A percentile compares a stretch with the other conserved stretches of the same genome.
Evolutionary conservation across 139 green algal species (phyloP).

Genomic region (Chlamydomonas applanata): DNA sequence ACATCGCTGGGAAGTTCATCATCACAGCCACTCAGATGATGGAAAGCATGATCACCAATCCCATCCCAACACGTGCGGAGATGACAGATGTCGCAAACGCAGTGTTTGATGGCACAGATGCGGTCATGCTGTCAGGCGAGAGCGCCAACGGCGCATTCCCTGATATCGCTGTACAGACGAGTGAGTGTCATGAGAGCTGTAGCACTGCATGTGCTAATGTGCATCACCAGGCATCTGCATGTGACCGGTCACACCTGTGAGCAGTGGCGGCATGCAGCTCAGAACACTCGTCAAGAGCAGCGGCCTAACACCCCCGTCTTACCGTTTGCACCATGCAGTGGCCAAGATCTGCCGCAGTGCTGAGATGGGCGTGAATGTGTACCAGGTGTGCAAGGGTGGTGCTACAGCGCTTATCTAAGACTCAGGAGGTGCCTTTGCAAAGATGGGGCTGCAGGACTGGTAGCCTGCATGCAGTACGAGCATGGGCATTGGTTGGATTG

Average conservation of each 20-base stretch:
- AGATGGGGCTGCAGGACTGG: no score
- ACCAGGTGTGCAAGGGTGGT: conserved; percentile 29
- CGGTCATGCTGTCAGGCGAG: conserved; percentile 62
- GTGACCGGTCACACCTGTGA: no score
- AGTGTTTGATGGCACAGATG: conserved; percentile 81
- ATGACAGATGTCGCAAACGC: conserved; percentile 90
- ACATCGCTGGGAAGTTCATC: conserved; percentile 65
- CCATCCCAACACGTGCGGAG: conserved; percentile 75
- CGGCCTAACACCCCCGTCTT: no score
- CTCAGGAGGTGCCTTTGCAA: no score
- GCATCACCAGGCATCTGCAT: no score
- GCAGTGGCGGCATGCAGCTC: no score
- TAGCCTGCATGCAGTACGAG: no score
- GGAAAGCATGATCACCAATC: conserved; percentile 62
- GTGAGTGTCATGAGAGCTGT: conserved; percentile 20
- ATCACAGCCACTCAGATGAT: conserved; percentile 66
- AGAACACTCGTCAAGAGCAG: no score
- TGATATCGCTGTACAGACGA: conserved; percentile 29
- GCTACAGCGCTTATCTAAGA: no score
- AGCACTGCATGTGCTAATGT: no score
- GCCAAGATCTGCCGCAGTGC: conserved; percentile 49
- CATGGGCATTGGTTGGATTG: no score
- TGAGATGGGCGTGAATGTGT: conserved; percentile 61
- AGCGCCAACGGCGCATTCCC: conserved; percentile 53
- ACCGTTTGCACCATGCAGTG: no score